Evolutionary conservation across 257 asterid species (phyloP), one percentile per base, ranked within the genome.

Genomic region (Solanum ossicruentum): DNA sequence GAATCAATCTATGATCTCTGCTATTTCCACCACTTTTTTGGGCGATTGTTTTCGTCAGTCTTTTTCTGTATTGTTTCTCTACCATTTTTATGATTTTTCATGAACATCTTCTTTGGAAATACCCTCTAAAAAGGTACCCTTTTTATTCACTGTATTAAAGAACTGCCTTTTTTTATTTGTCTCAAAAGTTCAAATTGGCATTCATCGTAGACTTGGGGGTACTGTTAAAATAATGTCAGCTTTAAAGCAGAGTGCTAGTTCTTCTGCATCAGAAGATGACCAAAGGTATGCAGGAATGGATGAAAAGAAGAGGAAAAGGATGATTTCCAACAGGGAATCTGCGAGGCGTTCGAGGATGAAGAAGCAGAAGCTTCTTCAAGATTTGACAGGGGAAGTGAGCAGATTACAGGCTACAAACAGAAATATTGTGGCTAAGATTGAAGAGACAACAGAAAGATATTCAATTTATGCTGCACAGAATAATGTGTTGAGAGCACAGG

Each of bases 31-130:
- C 12, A 80, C 85, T 45, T 81, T 83, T 60, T 58, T 87, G 52
- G 88, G 86, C 72, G 20, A 83, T 83, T 87, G 88, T 85, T 49
- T 89, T 54, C 89, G 86, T 70, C 97, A 94, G 84, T 94, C 98
- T 20, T 92, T 94, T 84, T 94, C 98, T 18, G 94, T 92, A 1
- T 91, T 94, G 11, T 94, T 94, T 82, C 98, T 94, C 32, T 89
- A 94, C 58, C 93, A 95, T 93, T 92, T 93, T 84, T 93, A 94
- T 80, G 91, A 87, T 84, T 89, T 92, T 73, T 90, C 91, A 9
- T 91, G 89, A 90, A 81, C 16, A 16, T 6, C 51, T 17, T 45
- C 15, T 18, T 43, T 18, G 12, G 49, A 36, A 17, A 41, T 21
- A 49, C 21, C 66, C 8, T 32, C 41, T n/a, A n/a, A 63, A 32